phyloP scores from a whole-genome alignment of 2,329 filamentous ascomycete species.

The Cytospora paraplurivora region DNA sequence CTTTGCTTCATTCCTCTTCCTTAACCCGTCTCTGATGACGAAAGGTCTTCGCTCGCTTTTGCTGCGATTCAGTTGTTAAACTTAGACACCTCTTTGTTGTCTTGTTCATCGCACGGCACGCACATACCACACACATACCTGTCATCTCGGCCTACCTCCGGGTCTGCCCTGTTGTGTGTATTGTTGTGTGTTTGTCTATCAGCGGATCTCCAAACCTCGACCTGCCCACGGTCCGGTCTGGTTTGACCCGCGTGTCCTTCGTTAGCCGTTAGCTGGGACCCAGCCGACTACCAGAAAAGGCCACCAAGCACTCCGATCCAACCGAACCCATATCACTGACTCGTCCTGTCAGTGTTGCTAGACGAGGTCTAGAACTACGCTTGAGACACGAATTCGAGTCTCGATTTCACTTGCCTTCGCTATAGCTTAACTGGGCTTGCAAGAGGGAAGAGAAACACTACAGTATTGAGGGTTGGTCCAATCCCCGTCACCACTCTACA shows the following conservation, averaged over 20 bases:
- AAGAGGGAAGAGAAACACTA: constrained; percentile 13
- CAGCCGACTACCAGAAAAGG: constrained; percentile 8
- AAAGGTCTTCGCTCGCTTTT: constrained; percentile 15
- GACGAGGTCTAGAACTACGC: constrained; percentile 15
- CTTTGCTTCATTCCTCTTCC: constrained; percentile 21
- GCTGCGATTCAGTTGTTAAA: constrained; percentile 8
- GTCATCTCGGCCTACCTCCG: constrained; percentile 19
- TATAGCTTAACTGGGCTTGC: constrained; percentile 14
- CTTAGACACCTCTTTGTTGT: constrained; percentile 8
- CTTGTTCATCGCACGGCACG: constrained; percentile 6
- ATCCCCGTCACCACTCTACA: constrained; percentile 14
- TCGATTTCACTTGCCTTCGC: constrained; percentile 9
- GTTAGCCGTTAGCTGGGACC: constrained; percentile 11
- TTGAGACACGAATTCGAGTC: background rate
- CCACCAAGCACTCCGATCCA: background rate
- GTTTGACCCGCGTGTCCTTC: constrained; percentile 21
- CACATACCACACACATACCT: constrained; percentile 1
- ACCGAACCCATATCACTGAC: background rate
- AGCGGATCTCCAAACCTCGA: constrained; percentile 22
- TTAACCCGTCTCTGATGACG: constrained; percentile 15
- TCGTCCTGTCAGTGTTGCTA: constrained; percentile 11
- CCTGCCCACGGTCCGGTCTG: constrained; percentile 17
- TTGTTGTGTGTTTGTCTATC: constrained; percentile 10
- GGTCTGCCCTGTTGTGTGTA: constrained; percentile 9
- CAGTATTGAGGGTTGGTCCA: constrained; percentile 26